Conservation (phyloP, 768 basidiomycete genomes). For the Termitomyces sp. region DNA sequence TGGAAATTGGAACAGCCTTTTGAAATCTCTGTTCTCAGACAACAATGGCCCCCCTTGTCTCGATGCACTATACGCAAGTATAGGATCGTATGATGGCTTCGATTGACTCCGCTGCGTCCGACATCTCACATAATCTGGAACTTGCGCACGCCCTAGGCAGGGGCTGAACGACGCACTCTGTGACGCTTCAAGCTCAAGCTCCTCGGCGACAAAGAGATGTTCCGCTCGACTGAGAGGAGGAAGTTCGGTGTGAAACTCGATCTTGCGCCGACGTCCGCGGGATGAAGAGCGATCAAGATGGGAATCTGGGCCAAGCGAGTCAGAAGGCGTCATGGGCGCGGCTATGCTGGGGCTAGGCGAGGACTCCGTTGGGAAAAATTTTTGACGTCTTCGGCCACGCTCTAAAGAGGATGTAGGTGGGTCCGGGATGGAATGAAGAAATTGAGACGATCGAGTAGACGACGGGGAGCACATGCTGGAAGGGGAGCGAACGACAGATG, state of each 20-base stretch:
- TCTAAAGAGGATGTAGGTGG: conserved; percentile 23
- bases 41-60: neutral
- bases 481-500: conserved; percentile 1
- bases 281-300: conserved; percentile 12
- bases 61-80: neutral
- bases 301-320: conserved; percentile 20
- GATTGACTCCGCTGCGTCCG: conserved; percentile 6
- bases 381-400: conserved; percentile 28
- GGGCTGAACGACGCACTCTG: neutral
- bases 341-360: conserved; percentile 24
- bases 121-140: neutral
- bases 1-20: conserved; percentile 1
- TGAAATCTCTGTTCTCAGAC: neutral
- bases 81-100: conserved; percentile 8
- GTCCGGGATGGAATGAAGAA: conserved; percentile 17
- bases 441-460: conserved; percentile 19
- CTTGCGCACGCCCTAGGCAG: neutral
- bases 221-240: neutral
- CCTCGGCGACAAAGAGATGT: conserved; percentile 8
- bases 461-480: conserved; percentile 15
- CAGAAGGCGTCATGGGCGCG: conserved; percentile 39
- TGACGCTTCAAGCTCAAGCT: conserved; percentile 15
- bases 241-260: conserved; percentile 2
- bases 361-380: conserved; percentile 13
- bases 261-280: conserved; percentile 15